Percentiles rank a stretch among this genome's conserved stretches.
These are phyloP conservation scores for Phellinidium pouzarii DNA, from an alignment of 1,284 basidiomycete genomes.

Conservation along the genomic window DNA sequence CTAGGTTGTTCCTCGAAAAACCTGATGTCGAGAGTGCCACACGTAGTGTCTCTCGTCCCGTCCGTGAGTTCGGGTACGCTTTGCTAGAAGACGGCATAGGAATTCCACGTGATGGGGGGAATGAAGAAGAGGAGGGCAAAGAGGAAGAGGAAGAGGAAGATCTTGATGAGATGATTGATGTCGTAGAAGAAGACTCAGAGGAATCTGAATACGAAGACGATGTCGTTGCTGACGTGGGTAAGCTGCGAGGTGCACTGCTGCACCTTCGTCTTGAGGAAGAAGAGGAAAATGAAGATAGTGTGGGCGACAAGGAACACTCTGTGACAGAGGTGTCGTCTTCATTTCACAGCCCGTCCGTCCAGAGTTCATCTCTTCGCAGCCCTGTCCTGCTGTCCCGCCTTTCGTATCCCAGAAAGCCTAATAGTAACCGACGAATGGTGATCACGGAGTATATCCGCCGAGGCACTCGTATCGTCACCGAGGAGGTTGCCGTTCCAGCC, in stretches of 20 bases:
- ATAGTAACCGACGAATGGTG: slow-evolving; percentile 28
- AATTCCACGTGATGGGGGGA: slow-evolving; percentile 32
- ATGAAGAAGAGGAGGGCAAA: slow-evolving; percentile 24
- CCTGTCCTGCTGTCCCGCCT: slow-evolving; percentile 24
- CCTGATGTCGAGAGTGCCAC: slow-evolving; percentile 64
- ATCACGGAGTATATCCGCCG: slow-evolving; percentile 69
- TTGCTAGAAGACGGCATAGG: slow-evolving; percentile 62
- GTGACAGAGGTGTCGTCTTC: slow-evolving; percentile 18
- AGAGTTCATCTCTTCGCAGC: slow-evolving; percentile 28
- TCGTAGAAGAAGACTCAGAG: slow-evolving; percentile 39
- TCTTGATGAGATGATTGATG: slow-evolving; percentile 50
- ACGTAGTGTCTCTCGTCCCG: slow-evolving; percentile 50
- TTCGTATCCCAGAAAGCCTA: background rate
- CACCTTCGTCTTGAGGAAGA: slow-evolving; percentile 32
- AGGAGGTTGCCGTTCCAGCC: slow-evolving; percentile 46
- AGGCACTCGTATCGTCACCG: slow-evolving; percentile 57
- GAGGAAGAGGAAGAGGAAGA: slow-evolving; percentile 35
- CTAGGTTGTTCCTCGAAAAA: slow-evolving; percentile 64
- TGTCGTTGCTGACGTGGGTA: slow-evolving; percentile 41
- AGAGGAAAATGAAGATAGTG: slow-evolving; percentile 16
- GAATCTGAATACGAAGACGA: slow-evolving; percentile 27
- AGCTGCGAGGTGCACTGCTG: slow-evolving; percentile 60
- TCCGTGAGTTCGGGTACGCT: slow-evolving; percentile 64
- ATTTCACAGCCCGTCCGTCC: slow-evolving; percentile 27
- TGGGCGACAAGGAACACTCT: slow-evolving; percentile 21